Base-by-base conservation (phyloP, 805 yeast genomes). In the Middelhovenomyces tepae region DNA sequence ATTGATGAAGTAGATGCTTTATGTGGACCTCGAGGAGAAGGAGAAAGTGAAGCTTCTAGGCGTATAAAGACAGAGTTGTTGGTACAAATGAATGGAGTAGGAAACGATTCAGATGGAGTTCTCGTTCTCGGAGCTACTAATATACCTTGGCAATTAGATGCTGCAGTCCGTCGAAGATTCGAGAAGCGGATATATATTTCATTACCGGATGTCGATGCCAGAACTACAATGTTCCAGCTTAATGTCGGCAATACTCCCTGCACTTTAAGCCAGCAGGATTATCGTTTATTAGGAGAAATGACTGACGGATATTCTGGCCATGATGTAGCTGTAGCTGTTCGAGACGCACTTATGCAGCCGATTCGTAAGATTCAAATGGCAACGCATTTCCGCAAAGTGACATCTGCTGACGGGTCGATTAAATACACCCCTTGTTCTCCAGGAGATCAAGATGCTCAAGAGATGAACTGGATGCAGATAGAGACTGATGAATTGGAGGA, bases 41-140 rank as follows among this genome's bases (percentile, higher is more conserved):
- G 95, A 29, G 97, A 89, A 56, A 78, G 93, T 44, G 98, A 91
- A 57, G 97, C 98, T 0, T 76, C 87, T 22, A 73, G 98, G 53
- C 76, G 98, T 63, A 89, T 91, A 50, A 89, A 91, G 56, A 91
- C 98, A 0, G 98, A 91, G 55, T 65, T 91, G 36, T 69, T 91
- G 47, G 97, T 91, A 4, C 98, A 91, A 55, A 91, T 91, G 98
- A 91, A 91, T 57, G 98, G 98, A 48, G 98, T 91, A 10, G 98
- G 98, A 10, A 87, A 85, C 54, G 97, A 91, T 54, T 64, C 95
- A 1, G 69, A 70, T 30, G 98, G 98, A 6, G 96, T 91, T 2
- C 64, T 91, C 22, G 97, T 91, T 1, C 65, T 91, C 33, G 98
- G 98, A 18, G 98, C 98, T 2, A 91, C 98, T 5, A 91, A 91